Percentiles rank a stretch among this genome's conserved stretches.
Conservation (phyloP, 73 alveolate species). For the Stentor coeruleus region DNA sequence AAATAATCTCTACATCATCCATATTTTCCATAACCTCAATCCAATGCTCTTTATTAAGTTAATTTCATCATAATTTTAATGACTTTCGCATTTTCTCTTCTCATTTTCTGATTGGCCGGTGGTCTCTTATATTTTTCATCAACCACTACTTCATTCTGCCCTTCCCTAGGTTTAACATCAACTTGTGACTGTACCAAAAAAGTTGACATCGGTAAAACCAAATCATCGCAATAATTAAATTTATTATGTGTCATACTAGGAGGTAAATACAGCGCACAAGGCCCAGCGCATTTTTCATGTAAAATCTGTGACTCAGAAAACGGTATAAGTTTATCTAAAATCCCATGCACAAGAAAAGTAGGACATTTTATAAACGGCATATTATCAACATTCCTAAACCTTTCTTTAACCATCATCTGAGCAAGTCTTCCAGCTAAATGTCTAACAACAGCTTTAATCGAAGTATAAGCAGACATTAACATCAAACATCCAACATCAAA, state of each 20-base stretch:
- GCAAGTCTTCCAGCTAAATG: conserved; percentile 53
- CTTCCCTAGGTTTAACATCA: too few species aligned
- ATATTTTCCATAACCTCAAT: too few species aligned
- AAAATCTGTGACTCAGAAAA: conserved; percentile 70
- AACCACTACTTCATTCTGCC: too few species aligned
- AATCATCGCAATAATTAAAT: conserved; percentile 73
- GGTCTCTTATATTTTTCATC: too few species aligned
- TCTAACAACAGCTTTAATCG: conserved; percentile 69
- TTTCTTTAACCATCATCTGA: conserved; percentile 60
- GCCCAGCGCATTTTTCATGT: conserved; percentile 74
- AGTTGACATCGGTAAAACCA: too few species aligned
- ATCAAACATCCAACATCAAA: conserved; percentile 64
- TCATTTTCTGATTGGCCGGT: too few species aligned
- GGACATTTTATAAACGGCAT: conserved; percentile 82
- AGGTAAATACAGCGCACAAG: conserved; percentile 67
- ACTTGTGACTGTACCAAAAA: too few species aligned
- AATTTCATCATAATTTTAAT: too few species aligned
- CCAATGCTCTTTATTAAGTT: too few species aligned
- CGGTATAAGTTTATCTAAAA: conserved; percentile 82
- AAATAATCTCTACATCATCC: too few species aligned
- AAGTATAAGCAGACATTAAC: conserved; percentile 70
- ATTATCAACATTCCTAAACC: conserved; percentile 66
- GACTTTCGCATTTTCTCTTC: too few species aligned
- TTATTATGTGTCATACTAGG: conserved; percentile 85
- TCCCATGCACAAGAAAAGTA: conserved; percentile 89